Conservation (phyloP, 305 asterid species). For the Fraxinus latifolia region DNA sequence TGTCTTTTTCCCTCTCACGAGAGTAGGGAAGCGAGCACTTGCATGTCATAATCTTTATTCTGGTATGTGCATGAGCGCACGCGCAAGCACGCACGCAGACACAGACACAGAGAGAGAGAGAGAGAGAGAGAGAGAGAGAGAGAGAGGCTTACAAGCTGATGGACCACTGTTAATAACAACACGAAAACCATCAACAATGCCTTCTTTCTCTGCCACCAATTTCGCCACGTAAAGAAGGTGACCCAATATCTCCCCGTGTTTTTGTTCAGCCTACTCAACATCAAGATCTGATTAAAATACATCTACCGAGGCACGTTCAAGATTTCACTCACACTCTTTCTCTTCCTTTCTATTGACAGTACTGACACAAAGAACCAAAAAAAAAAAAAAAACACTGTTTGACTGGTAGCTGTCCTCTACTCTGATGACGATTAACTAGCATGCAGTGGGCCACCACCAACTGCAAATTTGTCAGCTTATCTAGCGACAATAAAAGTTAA, state of each 20-base stretch:
- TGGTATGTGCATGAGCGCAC: not conserved
- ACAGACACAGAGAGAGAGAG: not conserved
- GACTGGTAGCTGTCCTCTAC: not conserved
- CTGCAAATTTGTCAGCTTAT: not conserved
- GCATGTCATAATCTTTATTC: not conserved
- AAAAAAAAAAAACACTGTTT: not conserved
- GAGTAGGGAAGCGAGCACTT: not conserved
- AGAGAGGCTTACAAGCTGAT: conserved; percentile 59
- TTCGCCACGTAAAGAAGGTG: conserved; percentile 82
- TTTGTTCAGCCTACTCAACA: conserved; percentile 65
- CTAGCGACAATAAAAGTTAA: not conserved
- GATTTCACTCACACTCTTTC: not conserved
- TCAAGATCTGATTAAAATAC: conserved; percentile 14
- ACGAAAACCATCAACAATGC: conserved; percentile 83
- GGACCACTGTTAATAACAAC: conserved; percentile 85
- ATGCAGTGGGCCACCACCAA: not conserved
- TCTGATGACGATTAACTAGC: not conserved
- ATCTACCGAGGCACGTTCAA: not conserved
- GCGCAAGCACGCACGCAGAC: not conserved
- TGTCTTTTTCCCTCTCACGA: not conserved
- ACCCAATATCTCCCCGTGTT: conserved; percentile 78
- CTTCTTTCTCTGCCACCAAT: conserved; percentile 91
- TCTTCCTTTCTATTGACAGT: not conserved
- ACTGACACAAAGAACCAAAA: not conserved
- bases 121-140: conserved; percentile 5